Conservation (phyloP, 2,329 filamentous ascomycete genomes). For the Microascus cirrosus region DNA sequence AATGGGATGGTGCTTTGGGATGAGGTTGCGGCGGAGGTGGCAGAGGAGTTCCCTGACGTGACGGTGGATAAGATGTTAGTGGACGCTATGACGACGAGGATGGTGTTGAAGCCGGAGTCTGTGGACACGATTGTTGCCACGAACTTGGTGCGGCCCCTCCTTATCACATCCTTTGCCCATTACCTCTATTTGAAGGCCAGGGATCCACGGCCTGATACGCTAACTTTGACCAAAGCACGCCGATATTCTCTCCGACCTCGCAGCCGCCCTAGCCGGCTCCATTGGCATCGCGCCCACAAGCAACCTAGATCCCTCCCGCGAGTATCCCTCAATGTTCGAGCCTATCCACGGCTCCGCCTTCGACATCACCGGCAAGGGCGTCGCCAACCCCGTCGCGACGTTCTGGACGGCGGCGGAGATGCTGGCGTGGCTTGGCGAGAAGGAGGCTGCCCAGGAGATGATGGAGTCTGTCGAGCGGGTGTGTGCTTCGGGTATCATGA, state of each 20-base stretch:
- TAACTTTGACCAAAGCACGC: conserved; percentile 24
- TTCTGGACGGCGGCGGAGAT: conserved; percentile 50
- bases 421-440: conserved; percentile 45
- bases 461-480: conserved; percentile 42
- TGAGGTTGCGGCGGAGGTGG: conserved; percentile 43
- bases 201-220: too few relatives aligned
- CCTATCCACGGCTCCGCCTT: conserved; percentile 49
- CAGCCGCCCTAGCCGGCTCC: conserved; percentile 56
- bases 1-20: conserved; percentile 62
- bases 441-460: conserved; percentile 33
- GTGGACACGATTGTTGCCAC: conserved; percentile 54
- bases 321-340: conserved; percentile 49
- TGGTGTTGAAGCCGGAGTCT: conserved; percentile 48
- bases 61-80: conserved; percentile 55
- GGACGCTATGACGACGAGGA: conserved; percentile 54
- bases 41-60: conserved; percentile 48
- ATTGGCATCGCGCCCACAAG: conserved; percentile 63
- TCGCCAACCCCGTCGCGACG: conserved; percentile 46
- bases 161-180: not conserved
- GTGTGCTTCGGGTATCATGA: conserved; percentile 37
- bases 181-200: too few relatives aligned
- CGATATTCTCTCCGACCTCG: conserved; percentile 60
- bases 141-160: conserved; percentile 28
- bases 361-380: conserved; percentile 44
- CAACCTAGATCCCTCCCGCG: conserved; percentile 50